Percentiles rank a stretch among this genome's conserved stretches.
Conservation (phyloP, 805 yeast genomes). For the Metschnikowia similis region DNA sequence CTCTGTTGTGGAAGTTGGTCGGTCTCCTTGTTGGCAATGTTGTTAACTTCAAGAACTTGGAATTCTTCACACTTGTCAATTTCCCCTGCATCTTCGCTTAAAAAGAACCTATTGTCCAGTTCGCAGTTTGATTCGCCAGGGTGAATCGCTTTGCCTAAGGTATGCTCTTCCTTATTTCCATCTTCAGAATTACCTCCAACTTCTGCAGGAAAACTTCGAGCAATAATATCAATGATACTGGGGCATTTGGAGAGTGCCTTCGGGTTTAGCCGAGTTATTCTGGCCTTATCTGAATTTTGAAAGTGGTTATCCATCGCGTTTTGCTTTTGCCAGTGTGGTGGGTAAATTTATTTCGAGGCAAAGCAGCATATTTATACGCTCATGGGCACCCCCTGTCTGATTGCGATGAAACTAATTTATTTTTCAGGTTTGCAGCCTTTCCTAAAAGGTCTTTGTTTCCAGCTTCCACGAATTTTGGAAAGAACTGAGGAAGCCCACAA, state of each 20-base stretch:
- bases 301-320: background rate
- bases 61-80: background rate
- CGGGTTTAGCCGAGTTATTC: background rate
- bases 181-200: background rate
- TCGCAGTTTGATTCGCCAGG: background rate
- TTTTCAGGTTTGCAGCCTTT: background rate
- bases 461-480: too few species aligned
- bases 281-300: background rate
- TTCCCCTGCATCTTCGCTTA: background rate
- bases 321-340: background rate
- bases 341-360: background rate
- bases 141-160: background rate
- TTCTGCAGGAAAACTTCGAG: background rate
- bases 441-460: too few species aligned
- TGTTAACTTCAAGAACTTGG: background rate
- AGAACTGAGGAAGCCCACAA: too few species aligned
- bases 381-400: background rate
- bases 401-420: background rate
- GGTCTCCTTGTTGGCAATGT: background rate
- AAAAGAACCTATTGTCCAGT: background rate
- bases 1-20: background rate
- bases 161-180: background rate
- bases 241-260: background rate
- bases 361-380: background rate
- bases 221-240: background rate